phyloP scores from a whole-genome alignment of 208 protist species.

The Naegleria fowleri region DNA sequence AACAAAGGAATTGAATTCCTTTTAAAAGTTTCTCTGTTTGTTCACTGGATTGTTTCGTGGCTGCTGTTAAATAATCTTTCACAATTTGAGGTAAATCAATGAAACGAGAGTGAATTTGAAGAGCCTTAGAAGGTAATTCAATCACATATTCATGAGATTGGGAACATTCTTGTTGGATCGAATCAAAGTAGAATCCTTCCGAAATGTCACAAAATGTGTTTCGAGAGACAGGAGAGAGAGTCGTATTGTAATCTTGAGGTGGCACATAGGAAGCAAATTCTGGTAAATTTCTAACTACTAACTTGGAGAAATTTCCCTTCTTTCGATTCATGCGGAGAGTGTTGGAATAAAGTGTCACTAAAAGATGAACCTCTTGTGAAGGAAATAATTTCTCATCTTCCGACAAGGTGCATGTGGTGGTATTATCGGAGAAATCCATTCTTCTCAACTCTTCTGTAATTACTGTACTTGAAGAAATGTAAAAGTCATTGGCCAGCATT shows the following conservation, averaged over 20 bases:
- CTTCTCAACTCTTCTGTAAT: neutral
- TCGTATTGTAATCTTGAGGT: neutral
- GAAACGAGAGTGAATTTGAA: neutral
- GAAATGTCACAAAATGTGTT: neutral
- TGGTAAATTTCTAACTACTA: neutral
- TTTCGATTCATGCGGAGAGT: too few species aligned
- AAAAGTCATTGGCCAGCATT: neutral
- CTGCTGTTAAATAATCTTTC: neutral
- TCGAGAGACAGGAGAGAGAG: neutral
- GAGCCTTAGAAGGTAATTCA: neutral
- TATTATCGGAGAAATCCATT: neutral
- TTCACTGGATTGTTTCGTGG: neutral
- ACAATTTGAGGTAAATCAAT: neutral
- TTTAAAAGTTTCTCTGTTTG: neutral
- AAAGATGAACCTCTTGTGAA: neutral
- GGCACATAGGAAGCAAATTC: neutral
- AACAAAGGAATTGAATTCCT: neutral
- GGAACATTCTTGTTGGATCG: neutral
- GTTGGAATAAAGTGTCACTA: neutral
- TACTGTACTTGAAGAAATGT: neutral
- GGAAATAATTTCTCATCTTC: neutral
- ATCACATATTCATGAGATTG: neutral
- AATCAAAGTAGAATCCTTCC: neutral
- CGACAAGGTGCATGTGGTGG: neutral
- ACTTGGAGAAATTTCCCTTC: neutral